Evolutionary conservation across 176 grass and related monocot genomes (phyloP).

Genomic region (Aegilops sharonensis): DNA sequence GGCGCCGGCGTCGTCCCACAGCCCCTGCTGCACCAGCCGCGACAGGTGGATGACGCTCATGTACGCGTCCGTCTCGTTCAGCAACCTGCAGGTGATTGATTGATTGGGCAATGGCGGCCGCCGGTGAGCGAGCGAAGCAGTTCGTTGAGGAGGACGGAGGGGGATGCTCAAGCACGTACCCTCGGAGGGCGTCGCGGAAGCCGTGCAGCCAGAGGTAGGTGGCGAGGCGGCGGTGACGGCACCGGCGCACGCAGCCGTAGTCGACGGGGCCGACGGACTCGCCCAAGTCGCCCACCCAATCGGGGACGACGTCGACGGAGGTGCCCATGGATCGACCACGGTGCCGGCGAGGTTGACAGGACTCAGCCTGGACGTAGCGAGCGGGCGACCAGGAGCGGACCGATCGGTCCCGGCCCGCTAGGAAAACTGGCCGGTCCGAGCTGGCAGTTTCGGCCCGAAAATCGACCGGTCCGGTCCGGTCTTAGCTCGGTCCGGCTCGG

Average conservation of each 20-base stretch:
- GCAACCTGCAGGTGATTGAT: not conserved
- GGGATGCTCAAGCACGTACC: not conserved
- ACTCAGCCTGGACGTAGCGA: too few relatives aligned
- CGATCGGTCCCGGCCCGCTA: too few relatives aligned
- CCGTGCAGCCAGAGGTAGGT: not conserved
- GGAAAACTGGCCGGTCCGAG: too few relatives aligned
- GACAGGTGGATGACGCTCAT: not conserved
- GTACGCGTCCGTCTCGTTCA: not conserved
- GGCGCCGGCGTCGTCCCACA: not conserved
- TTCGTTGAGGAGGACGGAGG: not conserved
- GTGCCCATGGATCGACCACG: too few relatives aligned
- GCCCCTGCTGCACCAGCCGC: not conserved
- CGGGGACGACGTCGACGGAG: not conserved
- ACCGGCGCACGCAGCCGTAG: not conserved
- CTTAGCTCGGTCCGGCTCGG: too few relatives aligned
- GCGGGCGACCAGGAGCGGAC: too few relatives aligned
- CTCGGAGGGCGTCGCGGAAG: not conserved
- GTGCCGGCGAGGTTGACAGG: not conserved
- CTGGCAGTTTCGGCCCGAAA: too few relatives aligned
- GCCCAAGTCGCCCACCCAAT: not conserved
- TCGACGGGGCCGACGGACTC: not conserved
- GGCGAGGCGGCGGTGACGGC: not conserved
- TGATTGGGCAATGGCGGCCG: too few relatives aligned
- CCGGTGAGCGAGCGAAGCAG: too few relatives aligned
- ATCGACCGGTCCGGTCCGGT: too few relatives aligned